These are phyloP conservation scores for Eleusine coracana DNA, from an alignment of 176 grass and related monocot species.

Conservation along the genomic window DNA sequence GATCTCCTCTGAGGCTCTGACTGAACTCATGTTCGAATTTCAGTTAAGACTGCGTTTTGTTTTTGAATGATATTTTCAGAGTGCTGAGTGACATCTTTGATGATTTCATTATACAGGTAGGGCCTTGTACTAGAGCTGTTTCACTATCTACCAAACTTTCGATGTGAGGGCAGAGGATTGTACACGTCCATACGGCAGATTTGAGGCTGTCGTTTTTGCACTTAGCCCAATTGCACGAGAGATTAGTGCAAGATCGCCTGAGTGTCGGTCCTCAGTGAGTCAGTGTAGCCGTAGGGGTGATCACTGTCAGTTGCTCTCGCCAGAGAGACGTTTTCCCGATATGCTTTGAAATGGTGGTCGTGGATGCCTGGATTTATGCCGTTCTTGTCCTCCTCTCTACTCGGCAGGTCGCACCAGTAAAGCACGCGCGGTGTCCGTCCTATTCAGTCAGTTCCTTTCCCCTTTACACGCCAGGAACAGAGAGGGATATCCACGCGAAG, in stretches of 20 bases:
- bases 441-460: background rate
- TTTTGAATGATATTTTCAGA: background rate
- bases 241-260: background rate
- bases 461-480: constrained; percentile 23
- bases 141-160: background rate
- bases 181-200: constrained; percentile 8
- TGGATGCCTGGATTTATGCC: background rate
- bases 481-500: constrained; percentile 19
- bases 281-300: background rate
- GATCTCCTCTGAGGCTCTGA: no score
- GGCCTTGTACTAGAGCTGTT: background rate
- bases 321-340: background rate
- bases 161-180: background rate
- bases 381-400: constrained; percentile 8
- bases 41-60: background rate
- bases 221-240: background rate
- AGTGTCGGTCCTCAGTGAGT: background rate
- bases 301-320: constrained; percentile 9
- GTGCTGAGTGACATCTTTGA: background rate
- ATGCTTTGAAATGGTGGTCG: constrained; percentile 12
- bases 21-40: background rate
- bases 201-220: background rate
- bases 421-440: constrained; percentile 1
- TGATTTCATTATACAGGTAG: background rate
- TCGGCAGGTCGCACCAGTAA: background rate